Percentiles rank a stretch among this genome's conserved stretches.
Evolutionary conservation across 768 basidiomycete genomes (phyloP).

Genomic region (Leucosporidium scottii): DNA sequence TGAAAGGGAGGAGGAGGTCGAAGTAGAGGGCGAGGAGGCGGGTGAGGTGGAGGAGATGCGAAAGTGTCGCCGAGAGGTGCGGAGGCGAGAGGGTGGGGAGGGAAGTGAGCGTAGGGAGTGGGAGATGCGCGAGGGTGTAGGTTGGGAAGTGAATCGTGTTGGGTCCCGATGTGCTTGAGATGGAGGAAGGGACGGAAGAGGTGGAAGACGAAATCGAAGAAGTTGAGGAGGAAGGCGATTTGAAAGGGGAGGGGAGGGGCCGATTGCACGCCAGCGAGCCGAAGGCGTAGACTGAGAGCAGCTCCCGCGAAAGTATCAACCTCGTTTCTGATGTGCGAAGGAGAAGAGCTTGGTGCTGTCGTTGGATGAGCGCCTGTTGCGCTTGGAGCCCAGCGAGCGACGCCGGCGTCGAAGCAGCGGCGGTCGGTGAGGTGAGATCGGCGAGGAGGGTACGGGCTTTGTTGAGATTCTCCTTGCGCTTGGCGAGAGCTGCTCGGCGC

Average conservation of each 20-base stretch:
- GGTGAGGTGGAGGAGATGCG: conserved; percentile 8
- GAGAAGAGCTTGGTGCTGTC: background rate
- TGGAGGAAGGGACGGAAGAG: background rate
- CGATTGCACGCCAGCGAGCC: conserved; percentile 11
- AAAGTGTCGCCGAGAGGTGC: conserved; percentile 17
- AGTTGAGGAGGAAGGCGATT: conserved; percentile 1
- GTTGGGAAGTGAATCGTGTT: background rate
- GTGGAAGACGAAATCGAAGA: background rate
- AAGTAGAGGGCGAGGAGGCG: conserved; percentile 25
- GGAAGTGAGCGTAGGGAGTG: conserved; percentile 7
- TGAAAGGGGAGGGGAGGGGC: conserved; percentile 5
- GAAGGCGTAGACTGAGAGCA: conserved; percentile 15
- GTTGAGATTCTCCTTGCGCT: conserved; percentile 15
- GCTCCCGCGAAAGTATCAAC: conserved; percentile 19
- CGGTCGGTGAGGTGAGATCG: background rate
- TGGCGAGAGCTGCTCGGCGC: background rate
- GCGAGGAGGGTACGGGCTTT: conserved; percentile 20
- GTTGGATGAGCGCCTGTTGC: background rate
- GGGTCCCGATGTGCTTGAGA: background rate
- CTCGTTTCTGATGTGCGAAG: background rate
- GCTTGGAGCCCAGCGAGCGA: background rate
- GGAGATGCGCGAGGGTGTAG: conserved; percentile 12
- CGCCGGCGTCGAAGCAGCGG: background rate
- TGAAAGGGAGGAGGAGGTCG: conserved; percentile 9
- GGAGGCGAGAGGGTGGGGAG: background rate